These are phyloP conservation scores for Melaleuca alternifolia DNA, from an alignment of 345 rosid genomes.

Conservation along the genomic window DNA sequence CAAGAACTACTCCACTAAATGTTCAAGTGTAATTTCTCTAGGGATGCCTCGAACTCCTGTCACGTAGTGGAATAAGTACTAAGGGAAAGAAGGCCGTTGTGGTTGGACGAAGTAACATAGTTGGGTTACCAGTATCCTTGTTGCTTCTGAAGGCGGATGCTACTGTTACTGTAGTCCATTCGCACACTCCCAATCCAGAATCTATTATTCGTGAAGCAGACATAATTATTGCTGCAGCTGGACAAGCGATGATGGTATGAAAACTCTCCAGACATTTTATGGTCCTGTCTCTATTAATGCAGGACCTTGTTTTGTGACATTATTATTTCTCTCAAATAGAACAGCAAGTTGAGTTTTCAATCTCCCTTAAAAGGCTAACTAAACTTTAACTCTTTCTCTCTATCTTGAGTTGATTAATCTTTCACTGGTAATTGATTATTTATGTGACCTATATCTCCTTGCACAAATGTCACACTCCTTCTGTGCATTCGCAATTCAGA, in stretches of 20 bases:
- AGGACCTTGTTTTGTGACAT: neutral
- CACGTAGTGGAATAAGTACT: conserved; percentile 52
- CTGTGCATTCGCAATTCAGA: conserved; percentile 21
- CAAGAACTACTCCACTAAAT: neutral
- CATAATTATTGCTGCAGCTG: conserved; percentile 86
- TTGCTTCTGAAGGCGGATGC: conserved; percentile 92
- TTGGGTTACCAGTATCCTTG: conserved; percentile 84
- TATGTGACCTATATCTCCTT: neutral
- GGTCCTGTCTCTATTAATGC: neutral
- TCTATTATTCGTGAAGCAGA: conserved; percentile 69
- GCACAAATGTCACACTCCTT: neutral
- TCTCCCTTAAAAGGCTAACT: neutral
- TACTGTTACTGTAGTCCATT: conserved; percentile 73
- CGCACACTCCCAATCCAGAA: conserved; percentile 59
- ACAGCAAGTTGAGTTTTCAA: neutral
- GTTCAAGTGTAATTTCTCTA: conserved; percentile 7
- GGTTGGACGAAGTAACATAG: conserved; percentile 91
- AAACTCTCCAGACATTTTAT: neutral
- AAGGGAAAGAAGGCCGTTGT: conserved; percentile 82
- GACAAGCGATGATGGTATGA: conserved; percentile 78
- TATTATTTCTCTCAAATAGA: neutral
- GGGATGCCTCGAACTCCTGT: conserved; percentile 89
- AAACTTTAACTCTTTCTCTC: neutral
- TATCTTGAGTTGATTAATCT: neutral
- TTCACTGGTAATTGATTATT: neutral